Conservation (phyloP, 1,139 yeast species). For the Oligophagozyma castellii region DNA sequence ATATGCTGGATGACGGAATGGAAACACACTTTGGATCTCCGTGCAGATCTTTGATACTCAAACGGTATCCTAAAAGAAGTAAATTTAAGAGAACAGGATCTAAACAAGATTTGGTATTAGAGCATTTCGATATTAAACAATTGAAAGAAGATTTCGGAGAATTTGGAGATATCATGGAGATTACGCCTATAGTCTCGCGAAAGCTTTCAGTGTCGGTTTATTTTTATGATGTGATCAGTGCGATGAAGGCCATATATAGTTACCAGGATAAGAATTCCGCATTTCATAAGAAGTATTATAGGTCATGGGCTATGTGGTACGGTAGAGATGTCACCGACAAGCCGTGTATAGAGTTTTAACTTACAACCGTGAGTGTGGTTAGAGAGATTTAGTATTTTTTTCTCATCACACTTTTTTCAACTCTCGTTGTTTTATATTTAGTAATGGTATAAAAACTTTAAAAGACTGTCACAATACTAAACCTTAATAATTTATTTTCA, state of each 20-base stretch:
- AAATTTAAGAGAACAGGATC: constrained; percentile 12
- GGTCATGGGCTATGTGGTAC: constrained; percentile 51
- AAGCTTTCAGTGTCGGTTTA: constrained; percentile 50
- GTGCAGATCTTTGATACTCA: constrained; percentile 30
- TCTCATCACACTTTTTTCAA: no score
- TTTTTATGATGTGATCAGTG: constrained; percentile 47
- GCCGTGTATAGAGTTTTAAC: constrained; percentile 17
- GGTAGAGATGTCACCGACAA: constrained; percentile 57
- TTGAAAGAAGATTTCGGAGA: constrained; percentile 37
- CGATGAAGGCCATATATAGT: constrained; percentile 48
- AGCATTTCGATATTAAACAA: constrained; percentile 28
- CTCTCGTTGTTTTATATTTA: no score
- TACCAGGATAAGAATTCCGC: constrained; percentile 25
- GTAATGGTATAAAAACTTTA: no score
- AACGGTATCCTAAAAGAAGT: constrained; percentile 16
- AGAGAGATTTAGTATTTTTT: no score
- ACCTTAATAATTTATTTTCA: no score
- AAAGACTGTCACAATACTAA: no score
- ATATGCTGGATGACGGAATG: constrained; percentile 10
- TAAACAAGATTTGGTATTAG: constrained; percentile 17
- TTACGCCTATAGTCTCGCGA: constrained; percentile 54
- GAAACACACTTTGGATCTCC: no score
- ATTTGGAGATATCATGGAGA: constrained; percentile 51
- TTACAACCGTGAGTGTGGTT: no score
- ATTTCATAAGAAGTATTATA: constrained; percentile 34